These are phyloP conservation scores for Pseudogymnoascus sp. DNA, from an alignment of 2,329 filamentous ascomycete genomes.

Conservation along the genomic window DNA sequence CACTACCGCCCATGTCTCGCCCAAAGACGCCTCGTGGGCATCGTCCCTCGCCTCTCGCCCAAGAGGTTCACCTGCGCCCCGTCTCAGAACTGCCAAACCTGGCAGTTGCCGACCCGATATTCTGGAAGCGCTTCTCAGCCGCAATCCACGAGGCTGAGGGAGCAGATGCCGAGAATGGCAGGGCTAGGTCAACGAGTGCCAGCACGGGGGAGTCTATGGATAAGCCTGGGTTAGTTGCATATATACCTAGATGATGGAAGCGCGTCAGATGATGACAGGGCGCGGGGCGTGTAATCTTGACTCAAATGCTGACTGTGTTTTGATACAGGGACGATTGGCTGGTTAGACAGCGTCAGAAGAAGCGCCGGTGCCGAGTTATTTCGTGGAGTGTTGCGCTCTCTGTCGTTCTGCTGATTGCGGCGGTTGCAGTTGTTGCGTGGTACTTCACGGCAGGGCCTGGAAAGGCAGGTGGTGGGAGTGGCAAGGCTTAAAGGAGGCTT, in stretches of 20 bases:
- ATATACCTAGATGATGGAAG: neutral
- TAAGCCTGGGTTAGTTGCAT: conserved; percentile 8
- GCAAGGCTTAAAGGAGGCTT: neutral
- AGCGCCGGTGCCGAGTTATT: conserved; percentile 22
- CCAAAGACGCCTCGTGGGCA: neutral
- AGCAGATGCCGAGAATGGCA: conserved; percentile 18
- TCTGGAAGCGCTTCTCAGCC: conserved; percentile 29
- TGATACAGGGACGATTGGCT: conserved; percentile 26
- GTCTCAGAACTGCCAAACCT: conserved; percentile 14
- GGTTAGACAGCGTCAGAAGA: conserved; percentile 25
- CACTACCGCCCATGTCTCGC: neutral
- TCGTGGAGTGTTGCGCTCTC: conserved; percentile 20
- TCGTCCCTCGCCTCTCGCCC: conserved; percentile 26
- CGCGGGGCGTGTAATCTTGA: neutral
- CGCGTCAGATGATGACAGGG: neutral
- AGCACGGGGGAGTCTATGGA: conserved; percentile 17
- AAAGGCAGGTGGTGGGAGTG: neutral
- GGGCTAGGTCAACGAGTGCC: conserved; percentile 13
- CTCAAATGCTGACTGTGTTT: conserved; percentile 7
- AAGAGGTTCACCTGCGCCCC: conserved; percentile 23
- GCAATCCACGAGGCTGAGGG: conserved; percentile 25
- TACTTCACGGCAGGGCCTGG: conserved; percentile 19
- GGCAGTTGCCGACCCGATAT: conserved; percentile 21
- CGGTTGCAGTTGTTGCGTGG: conserved; percentile 22
- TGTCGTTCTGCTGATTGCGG: conserved; percentile 20